These are phyloP conservation scores for Eucalyptus sp. DNA, from an alignment of 345 rosid genomes.

Conservation along the genomic window DNA sequence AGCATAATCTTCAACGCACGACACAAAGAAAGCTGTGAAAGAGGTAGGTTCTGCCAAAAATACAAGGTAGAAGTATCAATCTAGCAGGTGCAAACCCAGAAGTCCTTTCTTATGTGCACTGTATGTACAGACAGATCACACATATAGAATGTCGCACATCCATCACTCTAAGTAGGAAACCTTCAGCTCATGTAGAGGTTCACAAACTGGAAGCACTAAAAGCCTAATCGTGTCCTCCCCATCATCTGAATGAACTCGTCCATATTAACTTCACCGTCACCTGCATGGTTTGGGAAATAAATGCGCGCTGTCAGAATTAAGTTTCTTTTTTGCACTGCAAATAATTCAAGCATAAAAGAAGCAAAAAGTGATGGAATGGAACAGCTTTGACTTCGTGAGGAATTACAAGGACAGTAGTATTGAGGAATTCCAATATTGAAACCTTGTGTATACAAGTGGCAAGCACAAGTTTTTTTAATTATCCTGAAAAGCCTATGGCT, in stretches of 20 bases:
- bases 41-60: background rate
- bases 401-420: background rate
- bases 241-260: slow-evolving; percentile 70
- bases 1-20: background rate
- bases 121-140: background rate
- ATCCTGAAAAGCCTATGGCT: background rate
- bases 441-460: background rate
- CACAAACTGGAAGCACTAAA: background rate
- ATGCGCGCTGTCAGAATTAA: background rate
- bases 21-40: background rate
- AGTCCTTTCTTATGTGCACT: background rate
- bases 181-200: background rate
- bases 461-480: background rate
- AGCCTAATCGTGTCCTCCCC: slow-evolving; percentile 46
- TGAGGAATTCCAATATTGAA: background rate
- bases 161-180: background rate
- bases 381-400: background rate
- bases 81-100: background rate
- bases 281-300: slow-evolving; percentile 17
- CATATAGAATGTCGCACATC: background rate
- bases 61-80: background rate
- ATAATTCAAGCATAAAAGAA: background rate
- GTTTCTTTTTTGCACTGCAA: background rate
- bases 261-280: slow-evolving; percentile 53
- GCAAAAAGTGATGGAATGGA: background rate